Percentiles rank a stretch among this genome's conserved stretches.
phyloP scores from a whole-genome alignment of 257 asterid genomes.

The Mitragyna speciosa region DNA sequence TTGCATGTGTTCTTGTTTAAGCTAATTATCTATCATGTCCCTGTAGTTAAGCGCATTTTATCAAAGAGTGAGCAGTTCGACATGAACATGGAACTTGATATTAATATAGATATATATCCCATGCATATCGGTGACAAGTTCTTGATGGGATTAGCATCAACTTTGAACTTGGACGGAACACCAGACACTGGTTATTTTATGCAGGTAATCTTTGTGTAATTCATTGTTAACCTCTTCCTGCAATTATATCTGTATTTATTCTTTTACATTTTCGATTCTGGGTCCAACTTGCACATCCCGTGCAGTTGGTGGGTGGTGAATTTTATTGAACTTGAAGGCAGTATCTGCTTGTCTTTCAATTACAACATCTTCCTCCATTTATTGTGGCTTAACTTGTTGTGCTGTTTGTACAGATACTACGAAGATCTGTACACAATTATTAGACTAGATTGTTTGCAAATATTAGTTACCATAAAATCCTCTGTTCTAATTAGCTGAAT shows the following conservation, averaged over 20 bases:
- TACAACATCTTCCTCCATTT: neutral
- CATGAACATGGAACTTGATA: slow-evolving; percentile 74
- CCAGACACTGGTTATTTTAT: slow-evolving; percentile 80
- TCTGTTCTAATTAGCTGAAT: neutral
- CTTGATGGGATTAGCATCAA: slow-evolving; percentile 85
- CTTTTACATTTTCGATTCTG: neutral
- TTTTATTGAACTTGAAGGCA: neutral
- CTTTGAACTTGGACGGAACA: slow-evolving; percentile 93
- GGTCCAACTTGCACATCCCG: neutral
- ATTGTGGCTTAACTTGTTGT: neutral
- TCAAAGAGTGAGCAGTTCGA: slow-evolving; percentile 92
- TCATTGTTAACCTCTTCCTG: slow-evolving; percentile 5
- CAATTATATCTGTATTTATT: neutral
- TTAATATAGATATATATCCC: slow-evolving; percentile 73
- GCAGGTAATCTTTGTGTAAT: slow-evolving; percentile 49
- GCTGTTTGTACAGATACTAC: too few species aligned
- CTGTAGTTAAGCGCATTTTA: slow-evolving; percentile 60
- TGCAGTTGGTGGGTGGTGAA: neutral
- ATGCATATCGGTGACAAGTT: slow-evolving; percentile 73
- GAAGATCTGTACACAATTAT: neutral
- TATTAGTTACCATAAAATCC: neutral
- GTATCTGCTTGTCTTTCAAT: neutral
- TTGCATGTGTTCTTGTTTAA: neutral
- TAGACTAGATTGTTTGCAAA: neutral
- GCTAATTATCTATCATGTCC: neutral